Base-by-base conservation (phyloP, 1,284 basidiomycete genomes). In the Trichosporon coremiiforme region DNA sequence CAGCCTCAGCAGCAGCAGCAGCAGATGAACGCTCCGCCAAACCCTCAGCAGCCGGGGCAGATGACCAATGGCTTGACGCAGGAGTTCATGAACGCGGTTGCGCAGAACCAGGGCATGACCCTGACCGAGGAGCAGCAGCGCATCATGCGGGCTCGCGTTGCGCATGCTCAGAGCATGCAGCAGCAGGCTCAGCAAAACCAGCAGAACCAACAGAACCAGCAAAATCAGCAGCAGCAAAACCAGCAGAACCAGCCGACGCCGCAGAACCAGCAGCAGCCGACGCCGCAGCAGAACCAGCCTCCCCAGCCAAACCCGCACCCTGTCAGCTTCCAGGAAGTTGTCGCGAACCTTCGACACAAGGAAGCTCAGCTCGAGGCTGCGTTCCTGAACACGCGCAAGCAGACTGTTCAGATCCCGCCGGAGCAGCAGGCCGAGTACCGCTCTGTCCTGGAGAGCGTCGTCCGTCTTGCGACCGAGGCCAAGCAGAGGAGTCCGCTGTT, bases 401-500 rank as follows among this genome's bases (percentile, higher is more conserved):
- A 55, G 33, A 50, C 60, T 4, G 67, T 68, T 12, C 64, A 50
- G 22, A 70, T 73, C 22, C 70, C 72, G 7, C 70, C 72, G 7
- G 72, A 73, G 53, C 70, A 73, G 66, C 29, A 29, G 57, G 35
- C 41, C 45, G 70, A 73, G 25, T 73, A 73, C 22, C 64, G 64
- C 12, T 31, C 55, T 10, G 38, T 68, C 0, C 45, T 73, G 3
- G 72, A 73, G 36, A 35, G 41, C 22, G 70, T 73, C 8, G 57
- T 64, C 1, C 35, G 41, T 1, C 65, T 71, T 3, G 68, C 68
- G 5, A 65, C 63, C 10, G 72, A 73, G 22, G 72, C 72, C 31
- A 68, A 70, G 47, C 64, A 62, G 17, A 71, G 71, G 68, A 73
- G 68, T 53, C 72, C 72, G 15, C 60, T 73, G 9, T 71, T 71